Base-by-base conservation (phyloP, 139 green algal species). In the Chlorella sp. region DNA sequence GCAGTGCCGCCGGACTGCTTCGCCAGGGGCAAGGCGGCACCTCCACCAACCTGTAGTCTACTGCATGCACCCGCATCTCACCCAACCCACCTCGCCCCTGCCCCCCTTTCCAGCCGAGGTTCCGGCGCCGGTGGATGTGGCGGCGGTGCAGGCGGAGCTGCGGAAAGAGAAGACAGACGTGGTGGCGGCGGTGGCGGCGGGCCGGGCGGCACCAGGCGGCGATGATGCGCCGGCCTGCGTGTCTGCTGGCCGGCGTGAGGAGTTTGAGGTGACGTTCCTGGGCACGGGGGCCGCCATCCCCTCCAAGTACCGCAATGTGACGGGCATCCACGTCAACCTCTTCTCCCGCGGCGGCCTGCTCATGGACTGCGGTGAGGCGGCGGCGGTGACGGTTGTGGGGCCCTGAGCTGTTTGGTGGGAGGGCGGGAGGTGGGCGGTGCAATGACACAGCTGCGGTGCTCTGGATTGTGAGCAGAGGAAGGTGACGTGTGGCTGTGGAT, bases 291-390 rank as follows among this genome's bases (percentile, higher is more conserved):
- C 91, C 9, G 93, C 95, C 6, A 88, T 96, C 64, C 97, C 97
- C 22, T 96, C 91, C 83, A 98, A 98, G 88, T 98, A 98, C 86
- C 95, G 97, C 87, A 99, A 99, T 85, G 96, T 99, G 20, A 97
- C 90, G 4, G 87, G 85, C 44, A 94, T 97, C 58, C 96, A 98
- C 65, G 67, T 98, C 28, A 86, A 98, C 87, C 86, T 93, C 0
- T 94, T 95, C 69, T 82, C 89, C 36, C 64, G 62, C 0, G 93
- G 94, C 3, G 93, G 92, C 8, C 85, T 99, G 82, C 89, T 99
- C 85, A 85, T 98, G 82, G 97, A 99, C 87, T 96, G 92, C 73
- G 96, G 88, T 83, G 73, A 43, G 82, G 13, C 14, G 30, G 20
- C 2, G 20, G 51, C 26, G 70, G 70, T 6, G 62, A 36, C 20